These are phyloP conservation scores for Tetrapisispora taiwanensis DNA, from an alignment of 805 yeast genomes.

Conservation along the genomic window DNA sequence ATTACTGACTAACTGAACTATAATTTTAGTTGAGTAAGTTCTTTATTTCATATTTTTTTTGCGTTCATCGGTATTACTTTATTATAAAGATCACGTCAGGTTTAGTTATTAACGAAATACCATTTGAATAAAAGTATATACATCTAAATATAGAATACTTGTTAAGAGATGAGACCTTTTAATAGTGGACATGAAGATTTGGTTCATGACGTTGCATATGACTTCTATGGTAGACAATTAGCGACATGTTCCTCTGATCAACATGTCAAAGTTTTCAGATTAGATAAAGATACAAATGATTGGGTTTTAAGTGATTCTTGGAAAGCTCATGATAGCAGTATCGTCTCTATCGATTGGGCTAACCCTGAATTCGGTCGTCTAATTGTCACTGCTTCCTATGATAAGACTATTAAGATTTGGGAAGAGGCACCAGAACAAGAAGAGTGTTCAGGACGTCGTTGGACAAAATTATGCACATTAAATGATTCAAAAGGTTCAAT, in stretches of 20 bases:
- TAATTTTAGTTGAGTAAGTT: too few species aligned
- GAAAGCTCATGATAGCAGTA: slow-evolving; percentile 90
- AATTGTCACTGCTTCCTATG: slow-evolving; percentile 81
- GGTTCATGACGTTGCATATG: slow-evolving; percentile 82
- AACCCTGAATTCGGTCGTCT: slow-evolving; percentile 88
- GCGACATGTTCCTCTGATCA: slow-evolving; percentile 96
- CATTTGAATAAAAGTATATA: too few species aligned
- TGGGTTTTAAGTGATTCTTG: slow-evolving; percentile 86
- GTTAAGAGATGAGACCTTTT: slow-evolving; percentile 48
- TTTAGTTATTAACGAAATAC: too few species aligned
- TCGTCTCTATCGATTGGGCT: slow-evolving; percentile 82
- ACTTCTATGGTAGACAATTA: slow-evolving; percentile 82
- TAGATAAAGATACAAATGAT: slow-evolving; percentile 50
- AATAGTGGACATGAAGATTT: slow-evolving; percentile 89
- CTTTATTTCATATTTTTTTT: too few species aligned
- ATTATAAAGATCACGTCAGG: too few species aligned
- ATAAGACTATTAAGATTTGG: slow-evolving; percentile 82
- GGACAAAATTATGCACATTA: slow-evolving; percentile 66
- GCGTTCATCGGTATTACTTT: too few species aligned
- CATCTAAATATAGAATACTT: too few species aligned
- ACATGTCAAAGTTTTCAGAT: slow-evolving; percentile 79
- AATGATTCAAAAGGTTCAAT: slow-evolving; percentile 85
- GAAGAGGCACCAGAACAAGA: slow-evolving; percentile 78
- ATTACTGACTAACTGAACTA: too few species aligned
- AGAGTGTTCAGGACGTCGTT: slow-evolving; percentile 69